These are phyloP conservation scores for Xenoacremonium recifei DNA, from an alignment of 2,329 filamentous ascomycete genomes.

Conservation along the genomic window DNA sequence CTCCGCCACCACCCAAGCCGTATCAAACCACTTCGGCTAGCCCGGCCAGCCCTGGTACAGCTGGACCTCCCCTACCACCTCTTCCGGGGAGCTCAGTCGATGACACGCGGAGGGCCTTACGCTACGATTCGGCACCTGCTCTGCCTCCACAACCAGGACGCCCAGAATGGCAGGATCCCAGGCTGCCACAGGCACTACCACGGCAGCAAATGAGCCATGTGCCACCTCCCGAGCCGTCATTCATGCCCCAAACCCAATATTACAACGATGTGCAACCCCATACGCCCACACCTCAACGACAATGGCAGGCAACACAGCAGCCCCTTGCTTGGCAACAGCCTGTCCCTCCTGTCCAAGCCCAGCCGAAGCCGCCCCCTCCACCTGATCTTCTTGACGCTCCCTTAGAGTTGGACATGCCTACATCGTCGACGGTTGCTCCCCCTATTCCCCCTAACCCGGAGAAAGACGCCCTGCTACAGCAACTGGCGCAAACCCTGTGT, in stretches of 20 bases:
- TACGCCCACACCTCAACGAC: conserved; percentile 15
- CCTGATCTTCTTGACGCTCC: conserved; percentile 58
- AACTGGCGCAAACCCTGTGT: conserved; percentile 69
- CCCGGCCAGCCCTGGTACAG: conserved; percentile 22
- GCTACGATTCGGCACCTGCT: conserved; percentile 49
- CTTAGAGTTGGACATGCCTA: conserved; percentile 49
- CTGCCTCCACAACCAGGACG: conserved; percentile 35
- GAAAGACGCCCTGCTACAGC: conserved; percentile 80
- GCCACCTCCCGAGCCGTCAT: conserved; percentile 11
- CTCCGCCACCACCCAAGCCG: conserved; percentile 56
- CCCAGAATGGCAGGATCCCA: conserved; percentile 11
- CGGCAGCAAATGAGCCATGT: conserved; percentile 18
- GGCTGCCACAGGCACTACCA: conserved; percentile 10
- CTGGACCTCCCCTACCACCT: conserved; percentile 29
- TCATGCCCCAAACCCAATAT: conserved; percentile 14
- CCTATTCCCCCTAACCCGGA: conserved; percentile 95
- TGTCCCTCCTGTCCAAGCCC: conserved; percentile 19
- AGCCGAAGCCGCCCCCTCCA: conserved; percentile 33
- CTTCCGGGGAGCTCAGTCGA: conserved; percentile 15
- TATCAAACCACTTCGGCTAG: conserved; percentile 32
- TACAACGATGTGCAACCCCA: conserved; percentile 17
- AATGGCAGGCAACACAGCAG: conserved; percentile 24
- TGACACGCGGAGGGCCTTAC: conserved; percentile 28
- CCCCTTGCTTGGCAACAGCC: conserved; percentile 25
- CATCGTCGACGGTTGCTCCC: conserved; percentile 62